phyloP scores from a whole-genome alignment of 2,329 filamentous ascomycete genomes.

The Didymella lethalis region DNA sequence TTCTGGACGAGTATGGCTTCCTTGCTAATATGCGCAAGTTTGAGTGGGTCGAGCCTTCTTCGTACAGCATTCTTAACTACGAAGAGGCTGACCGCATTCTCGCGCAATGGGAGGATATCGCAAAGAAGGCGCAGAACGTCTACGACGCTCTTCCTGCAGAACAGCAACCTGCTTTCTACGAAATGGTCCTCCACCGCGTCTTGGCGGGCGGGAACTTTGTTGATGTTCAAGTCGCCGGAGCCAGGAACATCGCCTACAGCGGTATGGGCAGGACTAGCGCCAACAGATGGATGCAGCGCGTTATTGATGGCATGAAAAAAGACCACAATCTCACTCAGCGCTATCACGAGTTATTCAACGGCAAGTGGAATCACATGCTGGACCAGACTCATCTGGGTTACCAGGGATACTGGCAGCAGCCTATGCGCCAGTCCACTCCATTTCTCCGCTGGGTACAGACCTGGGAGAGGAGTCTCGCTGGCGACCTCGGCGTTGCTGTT shows the following conservation, averaged over 20 bases:
- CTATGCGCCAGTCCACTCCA: constrained; percentile 73
- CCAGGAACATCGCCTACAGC: constrained; percentile 49
- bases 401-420: constrained; percentile 66
- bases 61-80: constrained; percentile 70
- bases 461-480: constrained; percentile 65
- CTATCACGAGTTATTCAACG: constrained; percentile 48
- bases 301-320: constrained; percentile 48
- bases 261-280: constrained; percentile 50
- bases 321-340: constrained; percentile 48
- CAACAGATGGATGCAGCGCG: constrained; percentile 48
- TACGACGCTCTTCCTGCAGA: constrained; percentile 62
- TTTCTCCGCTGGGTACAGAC: constrained; percentile 67
- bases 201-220: constrained; percentile 65
- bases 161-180: constrained; percentile 67
- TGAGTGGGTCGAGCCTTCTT: constrained; percentile 66
- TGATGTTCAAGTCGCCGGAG: constrained; percentile 54
- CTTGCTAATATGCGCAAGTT: constrained; percentile 68
- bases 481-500: constrained; percentile 69
- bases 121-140: constrained; percentile 62
- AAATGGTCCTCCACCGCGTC: constrained; percentile 68
- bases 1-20: constrained; percentile 65
- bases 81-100: constrained; percentile 68
- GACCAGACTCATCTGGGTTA: constrained; percentile 54
- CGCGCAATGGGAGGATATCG: constrained; percentile 63
- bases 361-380: constrained; percentile 54